Percentiles rank a stretch among this genome's conserved stretches.
phyloP scores from a whole-genome alignment of 1,284 basidiomycete species.

The Cystobasidium slooffiae region DNA sequence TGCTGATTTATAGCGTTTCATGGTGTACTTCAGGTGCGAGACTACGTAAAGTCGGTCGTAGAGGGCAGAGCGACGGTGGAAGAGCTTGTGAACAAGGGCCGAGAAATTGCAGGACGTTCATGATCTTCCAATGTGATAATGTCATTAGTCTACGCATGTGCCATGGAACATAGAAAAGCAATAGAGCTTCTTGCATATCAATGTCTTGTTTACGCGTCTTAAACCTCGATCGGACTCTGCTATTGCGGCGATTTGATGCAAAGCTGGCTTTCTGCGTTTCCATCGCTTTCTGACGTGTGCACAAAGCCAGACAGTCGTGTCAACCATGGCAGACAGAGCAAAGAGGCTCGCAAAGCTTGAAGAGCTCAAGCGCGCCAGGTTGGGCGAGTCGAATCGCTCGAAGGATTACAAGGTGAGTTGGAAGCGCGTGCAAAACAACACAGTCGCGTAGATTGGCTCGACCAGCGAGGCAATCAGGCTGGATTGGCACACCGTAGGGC shows the following conservation, averaged over 20 bases:
- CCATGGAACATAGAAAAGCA: conserved; percentile 12
- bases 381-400: conserved; percentile 57
- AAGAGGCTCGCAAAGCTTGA: conserved; percentile 53
- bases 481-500: conserved; percentile 25
- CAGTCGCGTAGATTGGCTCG: conserved; percentile 25
- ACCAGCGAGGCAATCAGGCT: conserved; percentile 11
- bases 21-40: not conserved
- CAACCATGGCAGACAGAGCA: conserved; percentile 39
- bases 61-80: conserved; percentile 47
- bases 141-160: not conserved
- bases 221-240: not conserved
- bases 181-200: not conserved
- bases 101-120: not conserved
- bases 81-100: conserved; percentile 17
- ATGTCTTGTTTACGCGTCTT: conserved; percentile 23
- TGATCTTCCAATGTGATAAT: not conserved
- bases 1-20: not conserved
- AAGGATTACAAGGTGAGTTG: conserved; percentile 59
- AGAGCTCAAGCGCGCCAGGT: conserved; percentile 59
- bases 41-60: conserved; percentile 71
- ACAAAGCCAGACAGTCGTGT: not conserved
- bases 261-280: not conserved
- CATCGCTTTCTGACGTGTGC: not conserved
- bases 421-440: not conserved
- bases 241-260: not conserved